Conservation (phyloP, 306 rosid genomes). For the Neltuma alba region DNA sequence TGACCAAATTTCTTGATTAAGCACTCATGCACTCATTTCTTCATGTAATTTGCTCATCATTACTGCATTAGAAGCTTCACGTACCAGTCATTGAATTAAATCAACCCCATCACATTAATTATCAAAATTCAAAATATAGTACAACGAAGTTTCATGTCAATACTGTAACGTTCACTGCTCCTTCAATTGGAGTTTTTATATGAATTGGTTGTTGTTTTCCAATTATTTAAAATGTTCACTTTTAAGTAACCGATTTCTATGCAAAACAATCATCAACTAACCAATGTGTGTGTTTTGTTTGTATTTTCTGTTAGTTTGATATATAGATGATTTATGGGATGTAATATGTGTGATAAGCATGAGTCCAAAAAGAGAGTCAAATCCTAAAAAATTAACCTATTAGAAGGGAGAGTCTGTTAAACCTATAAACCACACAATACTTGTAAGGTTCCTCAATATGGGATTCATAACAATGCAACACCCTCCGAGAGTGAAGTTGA, state of each 20-base stretch:
- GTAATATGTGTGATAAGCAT: too few species aligned
- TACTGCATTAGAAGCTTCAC: constrained; percentile 5
- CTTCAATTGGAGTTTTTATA: not conserved
- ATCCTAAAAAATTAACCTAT: too few species aligned
- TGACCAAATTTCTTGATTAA: not conserved
- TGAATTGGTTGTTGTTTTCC: not conserved
- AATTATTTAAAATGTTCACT: not conserved
- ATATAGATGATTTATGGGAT: not conserved
- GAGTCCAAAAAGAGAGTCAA: too few species aligned
- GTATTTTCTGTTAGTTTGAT: too few species aligned
- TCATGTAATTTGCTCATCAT: not conserved
- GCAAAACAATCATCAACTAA: not conserved
- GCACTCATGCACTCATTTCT: not conserved
- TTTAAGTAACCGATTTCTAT: not conserved
- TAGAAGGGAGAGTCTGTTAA: too few species aligned
- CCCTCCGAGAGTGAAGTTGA: not conserved
- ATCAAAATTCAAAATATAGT: not conserved
- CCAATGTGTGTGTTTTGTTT: not conserved
- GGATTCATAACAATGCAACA: too few species aligned
- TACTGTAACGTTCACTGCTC: not conserved
- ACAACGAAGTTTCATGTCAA: not conserved
- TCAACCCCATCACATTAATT: not conserved
- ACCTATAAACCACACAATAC: too few species aligned
- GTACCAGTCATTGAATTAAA: not conserved
- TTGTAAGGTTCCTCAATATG: too few species aligned